Evolutionary conservation across 2,329 filamentous ascomycete species (phyloP), one percentile per base, ranked within the genome.

Genomic region (Colletotrichum agaves): DNA sequence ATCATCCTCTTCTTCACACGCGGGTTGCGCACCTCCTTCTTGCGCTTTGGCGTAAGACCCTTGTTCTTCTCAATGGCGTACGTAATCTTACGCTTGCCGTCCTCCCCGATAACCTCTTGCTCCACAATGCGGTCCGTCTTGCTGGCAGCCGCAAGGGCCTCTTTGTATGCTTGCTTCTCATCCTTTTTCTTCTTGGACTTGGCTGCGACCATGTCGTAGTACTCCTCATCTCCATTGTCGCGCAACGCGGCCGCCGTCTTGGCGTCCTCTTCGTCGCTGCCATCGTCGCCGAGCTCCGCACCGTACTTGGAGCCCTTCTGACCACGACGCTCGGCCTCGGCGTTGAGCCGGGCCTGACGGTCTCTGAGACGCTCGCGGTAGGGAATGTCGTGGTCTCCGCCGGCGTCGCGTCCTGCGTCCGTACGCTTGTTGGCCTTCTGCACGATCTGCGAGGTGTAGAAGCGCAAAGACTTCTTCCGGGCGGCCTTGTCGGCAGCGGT

Each of bases 41-140:
- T 97, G 71, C 95, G 87, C 80, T 92, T 91, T 52, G 94, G 93
- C 67, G 93, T 90, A 70, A 99, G 83, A 35, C 96, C 96, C 87
- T 98, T 98, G 82, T 99, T 99, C 88, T 98, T 98, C 82, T 94
- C 89, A 76, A 99, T 99, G 73, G 90, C 88, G 81, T 98, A 98
- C 17, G 89, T 93, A 78, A 99, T 97, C 79, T 93, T 93, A 68
- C 97, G 86, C 83, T 98, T 97, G 68, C 94, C 95, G 74, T 97
- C 94, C 65, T 89, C 84, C 46, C 92, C 93, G 47, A 97, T 78
- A 74, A 87, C 85, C 75, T 92, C 91, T 68, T 88, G 84, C 72
- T 90, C 86, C 1, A 91, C 84, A 2, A 91, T 82, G 4, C 87
- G 84, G 69, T 91, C 85, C 59, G 87, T 84, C 70, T 91, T 91